Conservation (phyloP, 129 eudicot genomes). For the Centrapalus pauciflorus region DNA sequence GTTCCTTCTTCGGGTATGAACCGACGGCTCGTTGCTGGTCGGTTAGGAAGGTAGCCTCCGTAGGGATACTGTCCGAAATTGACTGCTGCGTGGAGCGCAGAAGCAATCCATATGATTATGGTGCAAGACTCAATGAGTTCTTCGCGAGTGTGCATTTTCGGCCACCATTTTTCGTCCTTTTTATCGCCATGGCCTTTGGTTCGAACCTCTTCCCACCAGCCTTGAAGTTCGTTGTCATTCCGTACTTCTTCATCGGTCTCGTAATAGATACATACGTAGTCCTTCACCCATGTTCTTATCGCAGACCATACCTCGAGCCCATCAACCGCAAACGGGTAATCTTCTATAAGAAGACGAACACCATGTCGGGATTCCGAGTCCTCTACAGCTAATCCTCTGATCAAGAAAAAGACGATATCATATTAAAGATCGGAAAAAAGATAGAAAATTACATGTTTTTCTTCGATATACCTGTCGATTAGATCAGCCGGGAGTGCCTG, state of each 20-base stretch:
- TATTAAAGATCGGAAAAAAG: neutral
- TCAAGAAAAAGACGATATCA: neutral
- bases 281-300: slow-evolving; percentile 67
- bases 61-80: slow-evolving; percentile 91
- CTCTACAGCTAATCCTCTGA: slow-evolving; percentile 70
- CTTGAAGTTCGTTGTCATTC: slow-evolving; percentile 46
- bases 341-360: slow-evolving; percentile 58
- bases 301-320: slow-evolving; percentile 85
- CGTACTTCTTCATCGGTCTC: slow-evolving; percentile 34
- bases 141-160: slow-evolving; percentile 52
- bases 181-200: slow-evolving; percentile 79
- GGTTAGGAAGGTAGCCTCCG: slow-evolving; percentile 69
- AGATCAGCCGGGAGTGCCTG: slow-evolving; percentile 84
- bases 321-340: slow-evolving; percentile 79
- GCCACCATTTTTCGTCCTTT: slow-evolving; percentile 86
- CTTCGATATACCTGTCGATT: slow-evolving; percentile 47
- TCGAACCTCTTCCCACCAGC: slow-evolving; percentile 72
- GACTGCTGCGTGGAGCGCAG: slow-evolving; percentile 87
- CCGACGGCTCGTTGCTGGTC: slow-evolving; percentile 71
- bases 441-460: neutral
- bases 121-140: slow-evolving; percentile 66
- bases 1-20: slow-evolving; percentile 53
- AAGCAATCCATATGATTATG: slow-evolving; percentile 71
- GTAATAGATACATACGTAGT: slow-evolving; percentile 60
- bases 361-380: slow-evolving; percentile 58